Base-by-base conservation (phyloP, 73 alveolate species). In the Paramecium primaurelia region DNA sequence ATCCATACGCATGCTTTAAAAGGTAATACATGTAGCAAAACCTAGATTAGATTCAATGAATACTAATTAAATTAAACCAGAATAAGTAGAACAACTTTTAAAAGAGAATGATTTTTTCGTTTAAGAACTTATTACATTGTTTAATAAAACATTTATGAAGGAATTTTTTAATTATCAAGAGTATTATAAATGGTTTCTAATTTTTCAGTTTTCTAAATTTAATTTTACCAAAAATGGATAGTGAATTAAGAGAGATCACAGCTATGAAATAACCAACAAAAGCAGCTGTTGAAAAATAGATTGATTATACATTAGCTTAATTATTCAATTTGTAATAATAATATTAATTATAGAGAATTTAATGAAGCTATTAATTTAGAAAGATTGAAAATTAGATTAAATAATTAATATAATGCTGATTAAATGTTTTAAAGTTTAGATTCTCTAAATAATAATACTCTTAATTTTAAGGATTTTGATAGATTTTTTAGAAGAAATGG, bases 401-500 rank as follows among this genome's bases (percentile, higher is more conserved):
- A n/a, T 80, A 45, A 80, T 40, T 26, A 18, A 6, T 80, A 80
- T 80, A 20, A 34, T 32, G 75, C 91, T 3, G 47, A 80, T 32
- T 12, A 80, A 80, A 25, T 80, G 44, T 80, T 45, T 80, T 59
- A 80, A 44, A 32, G 91, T 49, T 16, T 80, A 10, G 91, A 80
- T 80, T 80, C 91, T 16, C 34, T 80, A 42, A 80, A 80, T 47
- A 42, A 80, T 14, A 49, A 49, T 45, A 12, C 25, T 6, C 44
- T 80, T 1, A 45, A 36, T 80, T 45, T 45, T 36, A 80, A 80
- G 28, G 91, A 80, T 80, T 32, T 80, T 44, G 91, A 80, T 80
- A 80, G 91, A 20, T 80, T 80, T 28, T 80, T 44, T 80, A 80
- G 91, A 80, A 80, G 91, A 47, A 80, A 80, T 80, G 91, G 91